Conservation (phyloP, 2,329 filamentous ascomycete genomes). For the Colletotrichum liaoningense region DNA sequence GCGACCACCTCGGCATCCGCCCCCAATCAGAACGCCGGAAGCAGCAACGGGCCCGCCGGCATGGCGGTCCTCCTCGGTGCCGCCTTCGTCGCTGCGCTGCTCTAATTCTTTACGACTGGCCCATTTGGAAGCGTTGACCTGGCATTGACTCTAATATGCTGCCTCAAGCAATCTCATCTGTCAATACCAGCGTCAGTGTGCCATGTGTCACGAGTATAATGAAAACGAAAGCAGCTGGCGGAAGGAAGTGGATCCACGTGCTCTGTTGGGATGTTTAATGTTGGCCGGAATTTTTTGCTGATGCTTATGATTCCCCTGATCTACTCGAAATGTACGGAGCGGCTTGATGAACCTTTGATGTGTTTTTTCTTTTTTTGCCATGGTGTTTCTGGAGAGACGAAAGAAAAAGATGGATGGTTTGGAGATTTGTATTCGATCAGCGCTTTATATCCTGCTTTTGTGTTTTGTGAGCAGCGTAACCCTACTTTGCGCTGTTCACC, state of each 20-base stretch:
- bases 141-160: background rate
- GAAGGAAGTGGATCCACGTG: constrained; percentile 12
- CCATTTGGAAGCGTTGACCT: constrained; percentile 30
- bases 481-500: background rate
- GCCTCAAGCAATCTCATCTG: background rate
- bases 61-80: constrained; percentile 32
- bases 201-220: constrained; percentile 36
- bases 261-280: constrained; percentile 36
- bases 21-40: constrained; percentile 18
- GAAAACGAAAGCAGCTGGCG: constrained; percentile 21
- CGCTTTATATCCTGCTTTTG: constrained; percentile 26
- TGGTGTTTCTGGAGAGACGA: constrained; percentile 7
- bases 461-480: background rate
- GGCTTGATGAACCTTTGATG: constrained; percentile 24
- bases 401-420: constrained; percentile 15
- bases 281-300: constrained; percentile 22
- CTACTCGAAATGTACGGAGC: constrained; percentile 26
- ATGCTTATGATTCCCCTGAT: constrained; percentile 34
- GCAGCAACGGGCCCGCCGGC: constrained; percentile 23
- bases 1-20: background rate
- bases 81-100: constrained; percentile 33
- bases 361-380: constrained; percentile 8
- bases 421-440: constrained; percentile 27
- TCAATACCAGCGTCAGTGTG: background rate
- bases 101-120: constrained; percentile 30